phyloP scores from a whole-genome alignment of 164 flowering plant species.

The Umbellularia californica region DNA sequence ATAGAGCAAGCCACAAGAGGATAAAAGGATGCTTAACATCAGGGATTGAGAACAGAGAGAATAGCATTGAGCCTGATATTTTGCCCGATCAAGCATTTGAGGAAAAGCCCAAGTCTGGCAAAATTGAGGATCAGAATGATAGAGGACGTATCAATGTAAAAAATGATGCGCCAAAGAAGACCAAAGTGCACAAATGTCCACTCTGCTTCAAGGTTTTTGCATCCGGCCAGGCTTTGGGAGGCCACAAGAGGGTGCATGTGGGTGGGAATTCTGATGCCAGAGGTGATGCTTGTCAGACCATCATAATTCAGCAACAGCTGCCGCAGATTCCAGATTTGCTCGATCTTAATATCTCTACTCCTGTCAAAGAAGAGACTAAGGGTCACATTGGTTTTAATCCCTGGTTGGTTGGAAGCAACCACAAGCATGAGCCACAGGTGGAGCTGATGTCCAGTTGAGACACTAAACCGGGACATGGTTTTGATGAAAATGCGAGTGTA shows the following conservation, averaged over 20 bases:
- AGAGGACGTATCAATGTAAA: slow-evolving; percentile 9
- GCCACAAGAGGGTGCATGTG: slow-evolving; percentile 66
- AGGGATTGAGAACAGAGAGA: slow-evolving; percentile 38
- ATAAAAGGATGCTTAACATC: slow-evolving; percentile 29
- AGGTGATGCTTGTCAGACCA: slow-evolving; percentile 9
- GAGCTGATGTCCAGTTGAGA: slow-evolving; percentile 17
- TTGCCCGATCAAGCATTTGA: slow-evolving; percentile 18
- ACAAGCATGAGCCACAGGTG: slow-evolving; percentile 28
- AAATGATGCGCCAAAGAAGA: slow-evolving; percentile 27
- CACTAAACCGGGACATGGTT: not conserved
- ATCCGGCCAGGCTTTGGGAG: slow-evolving; percentile 77
- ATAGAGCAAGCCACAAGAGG: slow-evolving; percentile 50
- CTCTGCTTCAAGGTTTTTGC: slow-evolving; percentile 48
- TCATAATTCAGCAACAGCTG: slow-evolving; percentile 28
- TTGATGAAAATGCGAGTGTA: slow-evolving; percentile 25
- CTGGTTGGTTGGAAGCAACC: slow-evolving; percentile 26
- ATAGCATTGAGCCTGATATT: slow-evolving; percentile 30
- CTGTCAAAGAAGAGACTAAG: slow-evolving; percentile 37
- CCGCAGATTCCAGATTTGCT: slow-evolving; percentile 27
- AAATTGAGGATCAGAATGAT: slow-evolving; percentile 1
- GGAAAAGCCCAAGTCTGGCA: slow-evolving; percentile 19
- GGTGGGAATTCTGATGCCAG: slow-evolving; percentile 26
- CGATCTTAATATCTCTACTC: slow-evolving; percentile 69
- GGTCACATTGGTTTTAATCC: slow-evolving; percentile 19
- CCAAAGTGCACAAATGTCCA: slow-evolving; percentile 49